Evolutionary conservation across 805 yeast genomes (phyloP).

Genomic region (Teunomyces lycoperdinae): DNA sequence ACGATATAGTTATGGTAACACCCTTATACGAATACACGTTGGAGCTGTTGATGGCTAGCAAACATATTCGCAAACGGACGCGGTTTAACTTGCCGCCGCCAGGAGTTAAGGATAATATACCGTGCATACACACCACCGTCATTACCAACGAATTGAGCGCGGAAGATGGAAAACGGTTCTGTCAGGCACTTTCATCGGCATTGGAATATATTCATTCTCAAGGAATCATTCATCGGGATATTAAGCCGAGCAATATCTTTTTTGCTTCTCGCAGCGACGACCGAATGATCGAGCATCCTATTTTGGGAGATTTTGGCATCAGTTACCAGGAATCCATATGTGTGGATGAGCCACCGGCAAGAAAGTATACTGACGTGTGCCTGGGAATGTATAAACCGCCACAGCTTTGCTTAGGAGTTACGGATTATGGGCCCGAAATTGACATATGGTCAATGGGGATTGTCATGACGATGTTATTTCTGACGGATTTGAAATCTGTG

Average conservation of each 20-base stretch:
- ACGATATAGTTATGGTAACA: slow-evolving; percentile 35
- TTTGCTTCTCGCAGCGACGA: slow-evolving; percentile 15
- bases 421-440: slow-evolving; percentile 50
- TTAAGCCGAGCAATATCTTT: slow-evolving; percentile 38
- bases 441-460: slow-evolving; percentile 78
- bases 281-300: slow-evolving; percentile 20
- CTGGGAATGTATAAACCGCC: slow-evolving; percentile 73
- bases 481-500: slow-evolving; percentile 25
- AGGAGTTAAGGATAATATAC: slow-evolving; percentile 6
- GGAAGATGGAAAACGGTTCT: slow-evolving; percentile 1
- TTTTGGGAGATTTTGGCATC: slow-evolving; percentile 67
- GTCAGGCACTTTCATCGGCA: slow-evolving; percentile 17
- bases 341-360: slow-evolving; percentile 38
- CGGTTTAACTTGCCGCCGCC: slow-evolving; percentile 22
- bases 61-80: slow-evolving; percentile 17
- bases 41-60: slow-evolving; percentile 18
- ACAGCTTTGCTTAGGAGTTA: slow-evolving; percentile 62
- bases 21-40: slow-evolving; percentile 28
- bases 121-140: slow-evolving; percentile 2
- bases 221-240: slow-evolving; percentile 40
- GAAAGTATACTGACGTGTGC: slow-evolving; percentile 55
- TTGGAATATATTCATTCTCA: slow-evolving; percentile 28
- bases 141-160: slow-evolving; percentile 4
- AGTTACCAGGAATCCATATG: slow-evolving; percentile 20
- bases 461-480: slow-evolving; percentile 51